Evolutionary conservation across 768 basidiomycete genomes (phyloP).

Genomic region (Plicaturopsis crispa): DNA sequence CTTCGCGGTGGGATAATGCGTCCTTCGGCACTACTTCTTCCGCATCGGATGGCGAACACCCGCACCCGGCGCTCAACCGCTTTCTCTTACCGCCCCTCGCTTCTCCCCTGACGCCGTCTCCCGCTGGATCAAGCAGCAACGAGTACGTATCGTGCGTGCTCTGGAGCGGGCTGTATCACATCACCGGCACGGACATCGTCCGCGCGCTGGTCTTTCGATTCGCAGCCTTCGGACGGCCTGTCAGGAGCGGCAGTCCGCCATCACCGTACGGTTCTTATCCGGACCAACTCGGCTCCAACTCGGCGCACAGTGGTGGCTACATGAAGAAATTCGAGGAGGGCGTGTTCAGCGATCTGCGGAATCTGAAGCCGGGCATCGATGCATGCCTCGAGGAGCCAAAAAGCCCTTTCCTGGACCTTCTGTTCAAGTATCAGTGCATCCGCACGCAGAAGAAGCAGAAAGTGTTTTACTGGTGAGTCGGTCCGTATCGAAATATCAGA

Average conservation of each 20-base stretch:
- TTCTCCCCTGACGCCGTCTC: too few relatives aligned
- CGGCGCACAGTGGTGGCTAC: too few relatives aligned
- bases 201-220: conserved; percentile 92
- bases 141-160: conserved; percentile 88
- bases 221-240: conserved; percentile 84
- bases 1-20: conserved; percentile 56
- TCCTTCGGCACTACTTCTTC: conserved; percentile 17
- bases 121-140: too few relatives aligned
- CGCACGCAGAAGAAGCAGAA: conserved; percentile 99
- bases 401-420: conserved; percentile 85
- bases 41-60: conserved; percentile 12
- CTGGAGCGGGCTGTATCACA: conserved; percentile 88
- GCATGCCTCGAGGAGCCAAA: conserved; percentile 96
- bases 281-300: too few relatives aligned
- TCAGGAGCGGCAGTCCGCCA: too few relatives aligned
- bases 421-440: conserved; percentile 96
- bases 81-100: conserved; percentile 83
- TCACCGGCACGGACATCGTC: conserved; percentile 96
- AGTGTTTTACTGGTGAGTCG: conserved; percentile 89
- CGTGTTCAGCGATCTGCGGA: conserved; percentile 87
- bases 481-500: background rate
- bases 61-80: conserved; percentile 74
- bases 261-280: too few relatives aligned
- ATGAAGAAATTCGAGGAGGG: conserved; percentile 99
- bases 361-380: conserved; percentile 89